These are phyloP conservation scores for Leccinum imitatum DNA, from an alignment of 768 basidiomycete genomes.

Conservation along the genomic window DNA sequence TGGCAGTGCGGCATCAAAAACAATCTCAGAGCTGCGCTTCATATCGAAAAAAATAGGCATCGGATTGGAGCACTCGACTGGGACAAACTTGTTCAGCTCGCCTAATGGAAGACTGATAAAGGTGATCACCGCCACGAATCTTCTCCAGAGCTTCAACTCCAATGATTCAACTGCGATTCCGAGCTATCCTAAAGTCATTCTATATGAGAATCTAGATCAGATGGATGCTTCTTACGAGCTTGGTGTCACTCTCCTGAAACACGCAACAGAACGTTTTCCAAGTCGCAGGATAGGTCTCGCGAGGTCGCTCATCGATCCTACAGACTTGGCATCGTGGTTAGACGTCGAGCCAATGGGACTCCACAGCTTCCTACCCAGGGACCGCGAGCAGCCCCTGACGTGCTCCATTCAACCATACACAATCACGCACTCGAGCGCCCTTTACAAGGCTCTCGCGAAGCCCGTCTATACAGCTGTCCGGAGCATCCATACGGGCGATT, in stretches of 20 bases:
- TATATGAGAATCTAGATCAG: constrained; percentile 86
- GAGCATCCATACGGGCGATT: constrained; percentile 41
- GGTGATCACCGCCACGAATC: constrained; percentile 52
- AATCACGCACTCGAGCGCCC: constrained; percentile 79
- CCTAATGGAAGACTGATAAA: constrained; percentile 48
- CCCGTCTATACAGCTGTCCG: constrained; percentile 80
- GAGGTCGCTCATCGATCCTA: constrained; percentile 75
- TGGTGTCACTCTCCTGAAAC: constrained; percentile 67
- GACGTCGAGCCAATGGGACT: constrained; percentile 60
- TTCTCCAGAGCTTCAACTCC: constrained; percentile 45
- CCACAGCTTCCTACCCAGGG: constrained; percentile 77
- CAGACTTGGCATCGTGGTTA: constrained; percentile 83
- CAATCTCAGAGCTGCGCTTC: constrained; percentile 50
- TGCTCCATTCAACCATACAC: constrained; percentile 75
- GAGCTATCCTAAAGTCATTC: constrained; percentile 56
- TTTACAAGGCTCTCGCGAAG: constrained; percentile 91
- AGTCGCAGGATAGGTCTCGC: constrained; percentile 79
- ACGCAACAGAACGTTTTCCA: constrained; percentile 56
- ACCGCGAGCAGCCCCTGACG: constrained; percentile 77
- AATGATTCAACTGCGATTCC: constrained; percentile 24
- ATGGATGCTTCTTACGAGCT: constrained; percentile 83
- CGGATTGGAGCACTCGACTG: constrained; percentile 34
- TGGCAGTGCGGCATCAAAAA: constrained; percentile 54
- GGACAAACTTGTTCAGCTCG: constrained; percentile 33
- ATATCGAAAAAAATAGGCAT: constrained; percentile 41